Conservation (phyloP, 2,329 filamentous ascomycete genomes). For the Pseudocercospora eumusae region DNA sequence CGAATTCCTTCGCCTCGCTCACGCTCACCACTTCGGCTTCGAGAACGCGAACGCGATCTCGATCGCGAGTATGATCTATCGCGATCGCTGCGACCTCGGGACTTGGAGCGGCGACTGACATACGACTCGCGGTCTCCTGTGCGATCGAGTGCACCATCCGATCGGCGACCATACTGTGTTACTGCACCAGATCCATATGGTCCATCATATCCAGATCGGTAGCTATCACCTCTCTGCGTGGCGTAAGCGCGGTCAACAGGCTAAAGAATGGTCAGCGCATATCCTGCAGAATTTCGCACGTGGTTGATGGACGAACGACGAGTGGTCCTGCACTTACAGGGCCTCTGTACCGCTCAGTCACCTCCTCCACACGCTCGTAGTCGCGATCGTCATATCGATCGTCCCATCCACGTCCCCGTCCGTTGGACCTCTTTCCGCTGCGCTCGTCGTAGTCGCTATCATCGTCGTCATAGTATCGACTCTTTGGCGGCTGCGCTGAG, state of each 20-base stretch:
- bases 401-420: conserved; percentile 32
- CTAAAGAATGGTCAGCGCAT: conserved; percentile 29
- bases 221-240: conserved; percentile 28
- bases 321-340: conserved; percentile 38
- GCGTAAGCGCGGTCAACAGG: conserved; percentile 30
- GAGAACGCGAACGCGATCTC: conserved; percentile 33
- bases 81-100: conserved; percentile 24
- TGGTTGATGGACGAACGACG: conserved; percentile 29
- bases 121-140: conserved; percentile 23
- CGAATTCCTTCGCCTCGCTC: conserved; percentile 26
- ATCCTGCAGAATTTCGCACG: conserved; percentile 7
- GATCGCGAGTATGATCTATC: conserved; percentile 30
- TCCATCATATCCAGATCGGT: conserved; percentile 23
- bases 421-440: conserved; percentile 27
- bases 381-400: conserved; percentile 28
- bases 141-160: conserved; percentile 32
- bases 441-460: conserved; percentile 40
- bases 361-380: conserved; percentile 37
- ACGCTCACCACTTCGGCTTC: conserved; percentile 24
- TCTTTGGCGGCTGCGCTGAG: conserved; percentile 33
- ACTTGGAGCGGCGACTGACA: conserved; percentile 23
- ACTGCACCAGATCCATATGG: conserved; percentile 33
- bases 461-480: conserved; percentile 34
- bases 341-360: conserved; percentile 38
- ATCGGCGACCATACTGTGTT: conserved; percentile 34